Evolutionary conservation across 2,329 filamentous ascomycete species (phyloP), one percentile per base, ranked within the genome.

Genomic region (Akanthomyces uredinophilus): DNA sequence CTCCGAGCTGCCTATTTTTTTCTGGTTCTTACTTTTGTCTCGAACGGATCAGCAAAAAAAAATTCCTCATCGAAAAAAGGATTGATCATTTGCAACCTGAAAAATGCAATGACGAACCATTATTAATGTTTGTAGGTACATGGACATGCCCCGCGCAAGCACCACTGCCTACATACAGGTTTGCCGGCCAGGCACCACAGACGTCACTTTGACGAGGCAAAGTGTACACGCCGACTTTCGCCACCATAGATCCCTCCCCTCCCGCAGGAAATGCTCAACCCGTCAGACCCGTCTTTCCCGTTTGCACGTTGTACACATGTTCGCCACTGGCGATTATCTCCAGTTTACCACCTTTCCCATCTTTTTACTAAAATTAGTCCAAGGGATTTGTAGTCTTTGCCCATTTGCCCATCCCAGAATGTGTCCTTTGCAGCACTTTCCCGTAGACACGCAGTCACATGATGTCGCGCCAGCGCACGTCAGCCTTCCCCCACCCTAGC

Each of bases 381-480:
- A 39, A 2, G 13, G 27, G 37, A 39, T 24, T 46, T n/a, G 14
- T 22, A 10, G 14, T 24, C 20, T 46, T 24, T 46, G n/a, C 44
- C 37, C 37, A 39, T 20, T 24, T 46, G n/a, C 44, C 37, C 37
- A 39, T 20, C n/a, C 24, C 27, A 11, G 7, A 27, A 35, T 20
- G 14, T 27, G 20, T n/a, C 10, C 29, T n/a, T 14, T 16, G 37
- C 5, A 39, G 16, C 4, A 39, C 14, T 16, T 39, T 16, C 8
- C 37, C 37, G 13, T 24, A 14, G 13, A 41, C 56, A 29, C 35
- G 32, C 44, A 60, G 49, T 60, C 57, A 60, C 57, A 37, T 60
- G 57, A 60, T n/a, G 7, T 52, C 57, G 57, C 49, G 57, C 20
- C 47, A 46, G 39, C 18, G 57, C 49, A 53, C 47, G 57, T 46